Base-by-base conservation (phyloP, 192 early-diverging fungal species). In the Diversispora epigaea region DNA sequence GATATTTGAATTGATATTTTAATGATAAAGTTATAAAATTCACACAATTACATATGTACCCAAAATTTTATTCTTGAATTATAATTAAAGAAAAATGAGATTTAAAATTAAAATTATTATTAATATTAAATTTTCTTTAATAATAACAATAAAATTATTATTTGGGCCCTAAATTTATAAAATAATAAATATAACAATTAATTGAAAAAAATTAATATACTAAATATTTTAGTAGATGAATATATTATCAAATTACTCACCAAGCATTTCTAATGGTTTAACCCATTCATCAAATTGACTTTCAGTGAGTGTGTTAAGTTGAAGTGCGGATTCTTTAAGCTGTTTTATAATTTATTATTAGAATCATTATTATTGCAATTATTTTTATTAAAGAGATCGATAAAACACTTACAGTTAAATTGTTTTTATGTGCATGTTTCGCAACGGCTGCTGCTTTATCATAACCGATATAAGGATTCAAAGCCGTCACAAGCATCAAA, bases 271-370 rank as follows among this genome's bases (percentile, higher is more conserved):
- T 80, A 95, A 93, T 8, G 98, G 98, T 68, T 91, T 83, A 76
- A 99, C 96, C 89, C 94, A 98, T 87, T 95, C 82, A 81, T 93
- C 93, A 87, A 98, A 99, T 81, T 99, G 90, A 84, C 96, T 91
- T 7, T 86, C 84, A 73, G 89, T 95, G 75, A 98, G 86, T 15
- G 94, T 83, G 50, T 93, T 93, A 32, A 99, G 88, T 39, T 88
- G 80, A 55, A 99, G 84, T 41, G 94, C 93, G n/a, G 96, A 92
- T 81, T 96, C 90, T 89, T 96, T 96, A 72, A 98, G 86, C 21
- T 91, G 89, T 17, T 88, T 89, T 52, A 86, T 88, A 77, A 88
- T 72, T 44, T 21, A 75, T 62, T 76, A 77, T 55, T 14, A 50
- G 43, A n/a, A 55, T 67, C 7, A 19, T 12, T 21, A 65, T 25